Percentiles rank a stretch among this genome's conserved stretches.
These are phyloP conservation scores for Pseudonitzschia pungens DNA, from an alignment of 108 stramenopile species.

Conservation along the genomic window DNA sequence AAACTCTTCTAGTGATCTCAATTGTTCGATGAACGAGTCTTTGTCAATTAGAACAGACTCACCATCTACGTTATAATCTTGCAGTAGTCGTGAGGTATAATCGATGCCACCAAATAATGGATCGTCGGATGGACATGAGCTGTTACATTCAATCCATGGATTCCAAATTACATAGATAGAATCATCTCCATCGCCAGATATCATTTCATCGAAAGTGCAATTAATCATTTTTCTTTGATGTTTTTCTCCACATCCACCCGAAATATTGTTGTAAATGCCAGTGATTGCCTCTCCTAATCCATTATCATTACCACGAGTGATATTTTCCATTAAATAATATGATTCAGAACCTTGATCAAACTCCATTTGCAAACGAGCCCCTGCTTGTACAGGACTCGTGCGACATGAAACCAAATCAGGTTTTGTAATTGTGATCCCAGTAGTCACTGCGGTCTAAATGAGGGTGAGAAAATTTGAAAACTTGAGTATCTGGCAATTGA, in stretches of 20 bases:
- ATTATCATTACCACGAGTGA: neutral
- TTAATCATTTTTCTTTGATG: slow-evolving; percentile 2
- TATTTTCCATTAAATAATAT: neutral
- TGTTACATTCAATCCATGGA: neutral
- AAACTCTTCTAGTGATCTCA: no score
- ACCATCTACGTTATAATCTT: neutral
- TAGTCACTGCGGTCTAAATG: neutral
- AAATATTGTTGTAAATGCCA: neutral
- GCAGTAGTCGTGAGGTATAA: neutral
- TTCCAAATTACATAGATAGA: neutral
- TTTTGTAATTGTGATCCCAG: neutral
- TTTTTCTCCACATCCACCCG: neutral
- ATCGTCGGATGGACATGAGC: neutral
- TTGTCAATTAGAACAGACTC: neutral
- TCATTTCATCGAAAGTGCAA: neutral
- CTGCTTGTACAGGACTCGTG: neutral
- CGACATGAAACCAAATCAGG: neutral
- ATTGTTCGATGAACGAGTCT: no score
- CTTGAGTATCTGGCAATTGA: no score
- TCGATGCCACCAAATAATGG: neutral
- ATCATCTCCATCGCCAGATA: neutral
- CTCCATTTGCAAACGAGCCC: neutral
- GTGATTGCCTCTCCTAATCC: neutral
- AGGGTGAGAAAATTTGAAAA: no score
- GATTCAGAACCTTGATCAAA: neutral